phyloP scores from a whole-genome alignment of 2,329 filamentous ascomycete species.

The Monilinia fructicola region DNA sequence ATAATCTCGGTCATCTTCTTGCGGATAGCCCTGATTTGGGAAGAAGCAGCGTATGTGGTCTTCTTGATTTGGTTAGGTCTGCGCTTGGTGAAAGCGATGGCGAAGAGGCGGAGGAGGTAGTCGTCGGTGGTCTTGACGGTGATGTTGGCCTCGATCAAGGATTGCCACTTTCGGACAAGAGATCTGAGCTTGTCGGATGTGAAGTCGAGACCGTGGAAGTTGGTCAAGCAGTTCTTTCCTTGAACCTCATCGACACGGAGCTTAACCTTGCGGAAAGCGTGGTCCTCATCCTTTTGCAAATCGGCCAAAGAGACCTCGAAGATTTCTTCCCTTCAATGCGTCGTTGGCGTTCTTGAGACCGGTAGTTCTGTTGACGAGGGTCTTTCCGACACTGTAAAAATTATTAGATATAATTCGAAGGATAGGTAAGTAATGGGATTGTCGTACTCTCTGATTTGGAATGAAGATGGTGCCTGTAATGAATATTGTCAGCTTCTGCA shows the following conservation, averaged over 20 bases:
- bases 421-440: conserved; percentile 25
- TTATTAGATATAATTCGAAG: conserved; percentile 41
- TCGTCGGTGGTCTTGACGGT: conserved; percentile 99
- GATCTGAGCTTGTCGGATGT: conserved; percentile 99
- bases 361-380: conserved; percentile 97
- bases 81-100: conserved; percentile 99
- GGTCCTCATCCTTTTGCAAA: conserved; percentile 99
- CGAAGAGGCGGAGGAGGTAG: conserved; percentile 98
- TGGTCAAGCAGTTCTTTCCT: conserved; percentile 99
- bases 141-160: conserved; percentile 98
- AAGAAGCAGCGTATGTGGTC: conserved; percentile 96
- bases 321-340: conserved; percentile 96
- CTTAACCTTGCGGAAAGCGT: conserved; percentile 99
- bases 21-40: conserved; percentile 96
- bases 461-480: conserved; percentile 82
- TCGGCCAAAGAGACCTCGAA: conserved; percentile 98
- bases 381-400: conserved; percentile 88
- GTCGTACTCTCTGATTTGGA: conserved; percentile 87
- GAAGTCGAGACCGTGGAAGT: conserved; percentile 99
- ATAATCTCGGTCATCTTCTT: conserved; percentile 99
- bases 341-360: conserved; percentile 99
- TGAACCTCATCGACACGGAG: conserved; percentile 98
- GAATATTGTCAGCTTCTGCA: conserved; percentile 34
- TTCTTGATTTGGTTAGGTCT: conserved; percentile 99
- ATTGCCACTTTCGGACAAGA: conserved; percentile 99